These are phyloP conservation scores for Volvariella volvacea DNA, from an alignment of 1,284 basidiomycete species.

Conservation along the genomic window DNA sequence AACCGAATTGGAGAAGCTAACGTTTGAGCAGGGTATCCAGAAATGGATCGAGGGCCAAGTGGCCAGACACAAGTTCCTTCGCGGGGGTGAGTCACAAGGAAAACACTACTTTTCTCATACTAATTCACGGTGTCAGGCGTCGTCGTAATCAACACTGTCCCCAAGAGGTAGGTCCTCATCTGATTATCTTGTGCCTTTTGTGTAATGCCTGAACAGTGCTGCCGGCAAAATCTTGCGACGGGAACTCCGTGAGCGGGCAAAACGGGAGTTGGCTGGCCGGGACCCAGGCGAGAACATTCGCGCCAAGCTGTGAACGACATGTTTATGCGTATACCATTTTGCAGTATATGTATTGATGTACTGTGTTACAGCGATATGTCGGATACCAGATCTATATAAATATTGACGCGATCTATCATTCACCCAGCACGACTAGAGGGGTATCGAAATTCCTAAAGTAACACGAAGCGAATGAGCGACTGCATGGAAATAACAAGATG, in stretches of 20 bases:
- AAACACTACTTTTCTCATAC: not conserved
- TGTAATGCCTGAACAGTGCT: conserved; percentile 31
- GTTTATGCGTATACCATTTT: not conserved
- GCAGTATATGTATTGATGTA: not conserved
- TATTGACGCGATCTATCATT: not conserved
- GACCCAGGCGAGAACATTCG: conserved; percentile 23
- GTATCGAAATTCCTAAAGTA: too few species aligned
- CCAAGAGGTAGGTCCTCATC: conserved; percentile 49
- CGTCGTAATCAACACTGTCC: conserved; percentile 47
- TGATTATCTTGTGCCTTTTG: not conserved
- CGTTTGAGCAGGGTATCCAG: conserved; percentile 44
- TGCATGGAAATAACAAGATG: not conserved
- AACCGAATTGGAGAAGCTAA: conserved; percentile 26
- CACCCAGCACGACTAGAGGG: too few species aligned
- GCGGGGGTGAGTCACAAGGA: conserved; percentile 38
- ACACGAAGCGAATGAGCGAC: too few species aligned
- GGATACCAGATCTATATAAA: too few species aligned
- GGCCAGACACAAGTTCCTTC: conserved; percentile 57
- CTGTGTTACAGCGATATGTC: too few species aligned
- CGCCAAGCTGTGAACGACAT: conserved; percentile 26
- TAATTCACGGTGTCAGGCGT: conserved; percentile 29
- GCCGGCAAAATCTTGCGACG: conserved; percentile 68
- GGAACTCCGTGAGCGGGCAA: conserved; percentile 53
- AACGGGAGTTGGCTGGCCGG: conserved; percentile 36
- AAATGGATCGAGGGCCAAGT: conserved; percentile 60